These are phyloP conservation scores for Diplodia sapinea DNA, from an alignment of 2,329 filamentous ascomycete species.

Conservation along the genomic window DNA sequence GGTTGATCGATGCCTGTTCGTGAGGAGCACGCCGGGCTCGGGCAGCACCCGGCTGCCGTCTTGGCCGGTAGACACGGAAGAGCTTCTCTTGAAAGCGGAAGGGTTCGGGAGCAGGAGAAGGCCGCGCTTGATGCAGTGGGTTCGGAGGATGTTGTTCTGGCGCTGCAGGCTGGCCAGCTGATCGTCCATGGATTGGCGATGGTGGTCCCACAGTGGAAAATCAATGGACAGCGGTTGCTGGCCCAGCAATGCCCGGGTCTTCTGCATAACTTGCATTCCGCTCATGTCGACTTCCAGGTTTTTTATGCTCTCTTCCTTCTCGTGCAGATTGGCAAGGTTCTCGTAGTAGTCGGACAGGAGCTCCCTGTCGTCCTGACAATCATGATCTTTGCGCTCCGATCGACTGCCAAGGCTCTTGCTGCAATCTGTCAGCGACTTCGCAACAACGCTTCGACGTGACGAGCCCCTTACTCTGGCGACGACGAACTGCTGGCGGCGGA, in stretches of 20 bases:
- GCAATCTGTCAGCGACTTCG: constrained; percentile 8
- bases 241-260: constrained; percentile 3
- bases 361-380: constrained; percentile 3
- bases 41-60: neutral
- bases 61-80: constrained; percentile 2
- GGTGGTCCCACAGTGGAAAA: constrained; percentile 16
- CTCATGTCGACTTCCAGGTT: constrained; percentile 9
- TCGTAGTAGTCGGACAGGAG: constrained; percentile 23
- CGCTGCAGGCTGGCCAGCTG: constrained; percentile 1
- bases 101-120: constrained; percentile 19
- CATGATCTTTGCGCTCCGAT: constrained; percentile 10
- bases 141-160: neutral
- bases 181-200: constrained; percentile 17
- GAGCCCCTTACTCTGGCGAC: constrained; percentile 13
- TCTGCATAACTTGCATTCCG: constrained; percentile 24
- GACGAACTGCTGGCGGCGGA: neutral
- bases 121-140: constrained; percentile 19
- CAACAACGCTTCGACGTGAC: neutral
- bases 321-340: neutral
- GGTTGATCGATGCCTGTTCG: constrained; percentile 6
- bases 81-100: constrained; percentile 11
- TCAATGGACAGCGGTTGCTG: constrained; percentile 24
- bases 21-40: neutral
- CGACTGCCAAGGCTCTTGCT: constrained; percentile 13
- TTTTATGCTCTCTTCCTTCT: neutral